phyloP scores from a whole-genome alignment of 1,284 basidiomycete genomes.

The Malassezia vespertilionis region DNA sequence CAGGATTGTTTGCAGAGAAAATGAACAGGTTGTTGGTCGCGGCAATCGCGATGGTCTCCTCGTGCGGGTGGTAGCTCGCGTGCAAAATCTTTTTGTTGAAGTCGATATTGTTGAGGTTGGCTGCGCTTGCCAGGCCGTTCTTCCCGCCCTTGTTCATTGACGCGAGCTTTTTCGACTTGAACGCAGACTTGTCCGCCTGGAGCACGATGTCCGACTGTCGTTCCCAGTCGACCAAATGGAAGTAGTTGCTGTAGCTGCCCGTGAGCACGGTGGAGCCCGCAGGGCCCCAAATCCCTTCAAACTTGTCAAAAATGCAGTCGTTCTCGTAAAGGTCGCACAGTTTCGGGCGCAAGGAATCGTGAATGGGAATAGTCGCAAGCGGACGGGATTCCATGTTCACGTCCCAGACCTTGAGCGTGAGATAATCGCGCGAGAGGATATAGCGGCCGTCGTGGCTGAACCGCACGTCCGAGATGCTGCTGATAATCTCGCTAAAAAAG shows the following conservation, averaged over 20 bases:
- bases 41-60: slow-evolving; percentile 70
- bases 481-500: slow-evolving; percentile 99
- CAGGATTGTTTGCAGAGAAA: slow-evolving; percentile 52
- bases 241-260: slow-evolving; percentile 98
- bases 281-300: slow-evolving; percentile 53
- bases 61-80: slow-evolving; percentile 83
- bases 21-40: slow-evolving; percentile 51
- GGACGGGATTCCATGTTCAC: slow-evolving; percentile 97
- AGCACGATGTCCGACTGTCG: slow-evolving; percentile 79
- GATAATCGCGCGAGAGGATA: slow-evolving; percentile 90
- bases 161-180: slow-evolving; percentile 87
- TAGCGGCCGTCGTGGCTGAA: slow-evolving; percentile 95
- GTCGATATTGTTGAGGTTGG: slow-evolving; percentile 47
- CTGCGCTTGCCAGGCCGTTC: slow-evolving; percentile 60
- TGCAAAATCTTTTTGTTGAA: slow-evolving; percentile 96
- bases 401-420: slow-evolving; percentile 98
- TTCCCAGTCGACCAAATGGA: slow-evolving; percentile 96
- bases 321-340: slow-evolving; percentile 99
- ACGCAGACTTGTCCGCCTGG: slow-evolving; percentile 97
- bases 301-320: slow-evolving; percentile 99
- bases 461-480: slow-evolving; percentile 98
- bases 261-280: slow-evolving; percentile 52
- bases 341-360: slow-evolving; percentile 93
- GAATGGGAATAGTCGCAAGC: slow-evolving; percentile 94
- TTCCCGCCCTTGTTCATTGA: slow-evolving; percentile 59